phyloP scores from a whole-genome alignment of 2,329 filamentous ascomycete species.

The Colletotrichum liriopes region DNA sequence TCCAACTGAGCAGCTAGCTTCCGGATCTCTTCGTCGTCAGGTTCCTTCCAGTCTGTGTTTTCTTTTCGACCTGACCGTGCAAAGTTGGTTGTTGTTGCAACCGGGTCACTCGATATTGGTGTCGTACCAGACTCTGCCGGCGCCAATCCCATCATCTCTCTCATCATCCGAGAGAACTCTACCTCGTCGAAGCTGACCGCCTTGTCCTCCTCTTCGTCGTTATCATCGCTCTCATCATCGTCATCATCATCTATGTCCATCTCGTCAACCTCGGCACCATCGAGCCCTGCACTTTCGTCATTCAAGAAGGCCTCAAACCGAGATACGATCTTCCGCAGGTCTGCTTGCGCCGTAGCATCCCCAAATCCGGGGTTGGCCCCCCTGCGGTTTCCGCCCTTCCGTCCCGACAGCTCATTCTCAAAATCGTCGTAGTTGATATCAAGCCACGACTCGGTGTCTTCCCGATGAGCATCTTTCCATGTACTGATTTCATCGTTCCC shows the following conservation, averaged over 20 bases:
- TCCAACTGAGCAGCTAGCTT: constrained; percentile 80
- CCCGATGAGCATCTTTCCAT: constrained; percentile 75
- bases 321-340: constrained; percentile 91
- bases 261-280: constrained; percentile 82
- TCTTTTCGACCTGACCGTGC: constrained; percentile 45
- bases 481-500: constrained; percentile 78
- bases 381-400: background rate
- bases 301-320: constrained; percentile 95
- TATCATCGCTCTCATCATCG: constrained; percentile 67
- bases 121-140: constrained; percentile 39
- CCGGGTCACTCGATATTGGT: constrained; percentile 30
- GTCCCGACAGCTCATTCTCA: constrained; percentile 80
- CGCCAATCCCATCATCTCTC: constrained; percentile 86
- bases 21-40: constrained; percentile 70
- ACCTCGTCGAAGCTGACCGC: constrained; percentile 87
- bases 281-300: constrained; percentile 84
- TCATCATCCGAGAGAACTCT: constrained; percentile 90
- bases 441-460: constrained; percentile 92
- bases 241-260: constrained; percentile 75
- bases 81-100: constrained; percentile 20
- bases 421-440: constrained; percentile 94
- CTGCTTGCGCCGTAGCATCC: constrained; percentile 77
- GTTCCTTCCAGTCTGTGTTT: constrained; percentile 60
- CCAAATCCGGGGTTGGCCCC: constrained; percentile 67
- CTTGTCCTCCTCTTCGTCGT: constrained; percentile 78